Base-by-base conservation (phyloP, 2,329 filamentous ascomycete species). In the Cladosporium oxysporum region DNA sequence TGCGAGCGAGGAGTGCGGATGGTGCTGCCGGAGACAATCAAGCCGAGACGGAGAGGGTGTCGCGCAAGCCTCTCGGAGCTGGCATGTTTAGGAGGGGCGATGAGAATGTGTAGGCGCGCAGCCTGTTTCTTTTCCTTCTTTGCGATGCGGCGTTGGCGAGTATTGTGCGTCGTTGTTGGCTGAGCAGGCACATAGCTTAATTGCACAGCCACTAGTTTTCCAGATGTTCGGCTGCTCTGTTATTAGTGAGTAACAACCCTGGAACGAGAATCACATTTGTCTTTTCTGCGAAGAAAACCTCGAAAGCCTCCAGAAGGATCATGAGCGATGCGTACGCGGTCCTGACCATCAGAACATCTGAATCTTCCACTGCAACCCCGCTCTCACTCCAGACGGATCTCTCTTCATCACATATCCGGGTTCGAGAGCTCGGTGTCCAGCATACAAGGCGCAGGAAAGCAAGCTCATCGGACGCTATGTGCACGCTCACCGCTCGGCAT, bases 31-130 rank as follows among this genome's bases (percentile, higher is more conserved):
- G 18, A 10, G 47, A 23, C 7, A 29, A 5, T 26, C 31, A 14
- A 5, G 33, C 50, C n/a, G 57, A 23, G 11, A 57, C 26, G 16
- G 44, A 62, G 11, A 62, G 33, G 16, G 55, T 61, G 12, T 33
- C 62, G 16, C 49, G 62, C 21, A 67, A 53, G 66, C 62, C 61
- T n/a, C 35, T 29, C 37, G 44, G 62, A 7, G 47, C 11, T 33
- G 12, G 61, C 2, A 41, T 63, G 26, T 57, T 63, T 6, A 62
- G 26, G 49, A 63, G 37, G 31, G 50, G 61, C 8, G 61, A 63
- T 23, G 61, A 63, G 16, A 57, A 63, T 44, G 59, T 62, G 29
- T 62, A 62, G 31, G 59, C 16, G 2, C 28, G 23, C n/a, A 47
- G 41, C 8, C 8, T 47, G n/a, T 47, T 21, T 47, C 8, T n/a